phyloP scores from a whole-genome alignment of 2,329 filamentous ascomycete species.

The Chaetomium sp. region DNA sequence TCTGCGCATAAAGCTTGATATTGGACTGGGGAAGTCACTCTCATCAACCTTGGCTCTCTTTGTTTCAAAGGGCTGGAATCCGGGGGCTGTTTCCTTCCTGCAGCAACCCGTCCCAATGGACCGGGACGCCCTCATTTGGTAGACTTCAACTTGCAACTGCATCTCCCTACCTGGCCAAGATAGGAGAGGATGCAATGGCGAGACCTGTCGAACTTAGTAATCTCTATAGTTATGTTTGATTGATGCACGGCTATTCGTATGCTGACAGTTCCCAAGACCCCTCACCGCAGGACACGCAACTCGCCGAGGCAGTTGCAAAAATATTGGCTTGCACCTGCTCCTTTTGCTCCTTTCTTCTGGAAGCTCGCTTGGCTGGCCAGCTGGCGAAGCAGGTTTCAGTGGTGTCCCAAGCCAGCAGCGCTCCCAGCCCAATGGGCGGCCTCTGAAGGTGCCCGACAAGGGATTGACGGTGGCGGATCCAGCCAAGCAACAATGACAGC shows the following conservation, averaged over 20 bases:
- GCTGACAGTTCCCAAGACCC: no score
- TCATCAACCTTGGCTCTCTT: neutral
- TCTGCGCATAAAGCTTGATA: neutral
- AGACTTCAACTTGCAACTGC: neutral
- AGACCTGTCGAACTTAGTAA: neutral
- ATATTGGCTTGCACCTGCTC: neutral
- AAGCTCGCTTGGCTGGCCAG: neutral
- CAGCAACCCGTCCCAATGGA: neutral
- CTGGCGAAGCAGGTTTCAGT: neutral
- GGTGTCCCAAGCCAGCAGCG: neutral
- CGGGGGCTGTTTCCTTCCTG: neutral
- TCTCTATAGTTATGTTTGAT: no score
- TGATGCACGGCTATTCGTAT: no score
- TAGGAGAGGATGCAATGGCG: neutral
- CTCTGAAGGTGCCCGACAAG: neutral
- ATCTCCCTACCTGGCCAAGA: neutral
- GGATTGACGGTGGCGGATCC: neutral
- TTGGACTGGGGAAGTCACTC: neutral
- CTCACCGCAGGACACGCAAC: neutral
- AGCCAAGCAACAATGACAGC: neutral
- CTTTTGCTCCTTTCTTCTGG: neutral
- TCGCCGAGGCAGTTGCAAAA: neutral
- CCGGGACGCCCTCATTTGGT: neutral
- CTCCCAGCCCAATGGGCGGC: neutral
- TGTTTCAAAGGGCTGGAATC: neutral